Evolutionary conservation across 1,139 yeast genomes (phyloP).

Genomic region (Candida frijolesensis): DNA sequence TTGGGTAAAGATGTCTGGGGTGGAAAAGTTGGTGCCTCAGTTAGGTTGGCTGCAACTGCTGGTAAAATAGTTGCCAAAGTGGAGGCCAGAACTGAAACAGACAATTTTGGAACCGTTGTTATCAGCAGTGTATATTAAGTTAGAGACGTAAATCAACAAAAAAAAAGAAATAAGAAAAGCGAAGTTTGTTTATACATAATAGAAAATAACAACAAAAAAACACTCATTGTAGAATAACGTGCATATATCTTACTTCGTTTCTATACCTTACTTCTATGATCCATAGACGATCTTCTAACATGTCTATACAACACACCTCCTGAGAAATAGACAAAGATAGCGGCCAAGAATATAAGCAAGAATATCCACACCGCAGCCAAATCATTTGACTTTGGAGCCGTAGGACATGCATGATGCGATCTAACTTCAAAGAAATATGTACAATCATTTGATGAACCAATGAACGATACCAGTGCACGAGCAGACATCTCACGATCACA

Average conservation of each 20-base stretch:
- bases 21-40: constrained; percentile 65
- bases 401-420: constrained; percentile 88
- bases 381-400: constrained; percentile 61
- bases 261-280: constrained; percentile 5
- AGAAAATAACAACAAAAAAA: too few relatives aligned
- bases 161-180: neutral
- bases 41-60: constrained; percentile 73
- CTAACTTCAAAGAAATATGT: constrained; percentile 83
- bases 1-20: constrained; percentile 83
- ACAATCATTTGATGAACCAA: constrained; percentile 77
- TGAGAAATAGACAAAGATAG: constrained; percentile 54
- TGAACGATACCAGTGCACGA: constrained; percentile 67
- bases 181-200: neutral
- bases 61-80: constrained; percentile 78
- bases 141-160: neutral
- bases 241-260: neutral
- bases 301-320: constrained; percentile 55
- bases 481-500: constrained; percentile 77
- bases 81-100: constrained; percentile 66
- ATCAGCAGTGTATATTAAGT: constrained; percentile 37
- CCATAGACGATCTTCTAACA: constrained; percentile 10
- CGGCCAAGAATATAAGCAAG: constrained; percentile 53
- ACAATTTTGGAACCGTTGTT: constrained; percentile 47
- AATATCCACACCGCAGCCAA: constrained; percentile 64
- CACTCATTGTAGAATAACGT: too few relatives aligned